These are phyloP conservation scores for Nannizzia gypsea DNA, from an alignment of 2,329 filamentous ascomycete species.

Conservation along the genomic window DNA sequence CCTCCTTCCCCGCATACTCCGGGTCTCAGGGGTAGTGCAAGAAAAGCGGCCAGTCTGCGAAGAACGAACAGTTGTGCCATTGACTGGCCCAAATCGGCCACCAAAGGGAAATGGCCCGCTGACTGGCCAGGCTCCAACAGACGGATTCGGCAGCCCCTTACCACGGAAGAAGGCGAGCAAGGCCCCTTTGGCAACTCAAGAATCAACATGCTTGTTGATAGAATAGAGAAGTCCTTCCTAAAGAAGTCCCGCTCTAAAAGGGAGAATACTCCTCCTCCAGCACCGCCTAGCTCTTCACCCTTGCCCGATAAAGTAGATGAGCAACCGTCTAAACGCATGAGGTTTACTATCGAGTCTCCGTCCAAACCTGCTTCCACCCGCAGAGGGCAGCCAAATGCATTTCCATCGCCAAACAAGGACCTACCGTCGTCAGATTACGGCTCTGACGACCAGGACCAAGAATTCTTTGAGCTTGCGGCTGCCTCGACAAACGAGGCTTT, in stretches of 20 bases:
- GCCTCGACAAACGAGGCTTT: slow-evolving; percentile 8
- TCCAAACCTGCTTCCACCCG: slow-evolving; percentile 16
- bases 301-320: slow-evolving; percentile 26
- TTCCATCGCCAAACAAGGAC: background rate
- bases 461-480: slow-evolving; percentile 29
- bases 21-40: slow-evolving; percentile 25
- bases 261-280: slow-evolving; percentile 25
- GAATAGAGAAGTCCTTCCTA: slow-evolving; percentile 45
- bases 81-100: slow-evolving; percentile 51
- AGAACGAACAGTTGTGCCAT: slow-evolving; percentile 57
- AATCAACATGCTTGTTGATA: slow-evolving; percentile 51
- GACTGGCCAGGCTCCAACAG: slow-evolving; percentile 33
- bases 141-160: slow-evolving; percentile 14
- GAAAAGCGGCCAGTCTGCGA: slow-evolving; percentile 41
- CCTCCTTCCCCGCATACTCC: slow-evolving; percentile 60
- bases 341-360: slow-evolving; percentile 14
- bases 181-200: slow-evolving; percentile 32
- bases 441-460: slow-evolving; percentile 37
- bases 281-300: slow-evolving; percentile 35
- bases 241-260: slow-evolving; percentile 17
- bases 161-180: slow-evolving; percentile 12
- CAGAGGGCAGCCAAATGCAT: background rate
- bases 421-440: slow-evolving; percentile 35
- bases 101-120: slow-evolving; percentile 53
- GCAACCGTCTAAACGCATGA: slow-evolving; percentile 18